phyloP scores from a whole-genome alignment of 1,284 basidiomycete species.

The Coniferiporia weirii region DNA sequence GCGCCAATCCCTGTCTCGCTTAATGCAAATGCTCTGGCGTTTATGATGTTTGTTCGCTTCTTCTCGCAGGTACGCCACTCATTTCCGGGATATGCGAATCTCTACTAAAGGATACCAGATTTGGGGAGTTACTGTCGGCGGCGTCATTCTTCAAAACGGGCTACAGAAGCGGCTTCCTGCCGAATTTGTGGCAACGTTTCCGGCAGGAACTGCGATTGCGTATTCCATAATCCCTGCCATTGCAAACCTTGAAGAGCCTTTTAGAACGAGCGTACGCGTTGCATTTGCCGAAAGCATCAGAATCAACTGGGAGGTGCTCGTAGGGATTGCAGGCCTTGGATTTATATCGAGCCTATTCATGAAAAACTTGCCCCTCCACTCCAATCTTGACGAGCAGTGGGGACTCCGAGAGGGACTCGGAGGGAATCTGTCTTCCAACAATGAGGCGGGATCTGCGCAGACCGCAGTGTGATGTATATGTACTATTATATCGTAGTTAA shows the following conservation, averaged over 20 bases:
- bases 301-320: constrained; percentile 32
- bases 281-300: constrained; percentile 32
- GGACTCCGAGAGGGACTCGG: too few relatives aligned
- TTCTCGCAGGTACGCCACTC: constrained; percentile 25
- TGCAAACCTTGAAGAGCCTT: constrained; percentile 27
- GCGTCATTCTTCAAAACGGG: constrained; percentile 37
- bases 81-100: too few relatives aligned
- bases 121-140: constrained; percentile 36
- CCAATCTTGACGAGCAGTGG: too few relatives aligned
- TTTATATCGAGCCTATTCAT: constrained; percentile 29
- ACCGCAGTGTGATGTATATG: too few relatives aligned
- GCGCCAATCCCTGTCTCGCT: constrained; percentile 30
- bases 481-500: too few relatives aligned
- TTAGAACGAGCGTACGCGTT: constrained; percentile 27
- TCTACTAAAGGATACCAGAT: too few relatives aligned
- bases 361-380: constrained; percentile 22
- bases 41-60: constrained; percentile 29
- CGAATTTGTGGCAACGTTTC: constrained; percentile 30
- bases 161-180: constrained; percentile 31
- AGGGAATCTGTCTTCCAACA: too few relatives aligned
- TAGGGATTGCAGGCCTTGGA: constrained; percentile 29
- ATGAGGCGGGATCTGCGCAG: too few relatives aligned
- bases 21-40: constrained; percentile 30
- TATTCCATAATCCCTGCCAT: constrained; percentile 36
- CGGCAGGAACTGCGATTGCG: constrained; percentile 30